These are phyloP conservation scores for Eimeria falciformis DNA, from an alignment of 169 alveolate genomes.

Conservation along the genomic window DNA sequence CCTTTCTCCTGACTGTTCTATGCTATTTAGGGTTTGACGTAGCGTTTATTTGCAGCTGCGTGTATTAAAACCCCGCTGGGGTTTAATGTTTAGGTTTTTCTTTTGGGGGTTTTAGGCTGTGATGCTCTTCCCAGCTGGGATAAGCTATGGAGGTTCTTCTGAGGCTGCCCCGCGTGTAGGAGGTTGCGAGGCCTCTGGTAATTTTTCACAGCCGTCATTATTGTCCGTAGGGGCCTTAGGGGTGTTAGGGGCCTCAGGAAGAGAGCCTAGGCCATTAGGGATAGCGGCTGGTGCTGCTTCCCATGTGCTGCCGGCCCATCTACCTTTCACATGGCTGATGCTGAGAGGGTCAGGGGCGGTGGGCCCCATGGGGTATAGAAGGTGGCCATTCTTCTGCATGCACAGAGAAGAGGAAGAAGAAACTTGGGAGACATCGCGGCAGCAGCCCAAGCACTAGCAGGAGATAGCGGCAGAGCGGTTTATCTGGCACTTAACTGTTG, in stretches of 20 bases:
- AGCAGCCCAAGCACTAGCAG: too few relatives aligned
- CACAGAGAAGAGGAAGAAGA: too few relatives aligned
- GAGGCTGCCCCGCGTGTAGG: background rate
- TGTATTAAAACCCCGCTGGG: background rate
- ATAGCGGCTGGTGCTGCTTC: constrained; percentile 37
- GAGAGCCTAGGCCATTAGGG: too few relatives aligned
- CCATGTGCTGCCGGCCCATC: background rate
- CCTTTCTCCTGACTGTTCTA: background rate
- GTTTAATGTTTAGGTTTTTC: background rate
- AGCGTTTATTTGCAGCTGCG: background rate
- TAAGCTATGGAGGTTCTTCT: background rate
- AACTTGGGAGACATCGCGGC: too few relatives aligned
- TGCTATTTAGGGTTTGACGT: background rate
- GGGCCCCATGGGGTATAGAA: too few relatives aligned
- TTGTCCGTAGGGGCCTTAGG: too few relatives aligned
- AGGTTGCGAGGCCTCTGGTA: background rate
- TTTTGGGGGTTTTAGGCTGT: background rate
- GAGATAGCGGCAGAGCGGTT: too few relatives aligned
- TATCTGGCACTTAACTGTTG: too few relatives aligned
- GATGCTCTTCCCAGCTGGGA: background rate
- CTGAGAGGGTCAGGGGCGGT: background rate
- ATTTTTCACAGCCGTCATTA: too few relatives aligned
- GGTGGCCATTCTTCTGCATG: too few relatives aligned
- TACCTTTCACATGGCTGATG: background rate
- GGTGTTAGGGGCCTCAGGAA: too few relatives aligned